Conservation (phyloP, 331 rosid species). For the Telfairia occidentalis region DNA sequence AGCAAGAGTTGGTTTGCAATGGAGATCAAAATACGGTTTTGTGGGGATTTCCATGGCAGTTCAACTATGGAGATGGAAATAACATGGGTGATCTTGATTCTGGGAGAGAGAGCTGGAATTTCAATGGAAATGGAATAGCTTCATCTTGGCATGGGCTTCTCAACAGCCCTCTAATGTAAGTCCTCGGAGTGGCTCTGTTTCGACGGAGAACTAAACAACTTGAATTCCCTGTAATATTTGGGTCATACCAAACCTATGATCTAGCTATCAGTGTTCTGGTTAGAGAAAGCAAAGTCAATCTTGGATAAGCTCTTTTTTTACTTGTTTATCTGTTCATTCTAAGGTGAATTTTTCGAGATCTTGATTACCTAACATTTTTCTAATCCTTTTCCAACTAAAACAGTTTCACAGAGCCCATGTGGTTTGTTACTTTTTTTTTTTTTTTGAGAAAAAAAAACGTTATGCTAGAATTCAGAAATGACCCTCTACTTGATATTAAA, state of each 20-base stretch:
- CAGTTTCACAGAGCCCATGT: neutral
- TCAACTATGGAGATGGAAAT: slow-evolving; percentile 42
- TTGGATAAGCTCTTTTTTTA: neutral
- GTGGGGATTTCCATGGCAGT: slow-evolving; percentile 89
- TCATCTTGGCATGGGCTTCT: slow-evolving; percentile 87
- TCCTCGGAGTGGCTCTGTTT: neutral
- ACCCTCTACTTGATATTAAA: neutral
- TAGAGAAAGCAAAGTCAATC: slow-evolving; percentile 6
- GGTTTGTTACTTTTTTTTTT: neutral
- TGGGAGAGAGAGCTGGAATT: slow-evolving; percentile 61
- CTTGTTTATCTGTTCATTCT: slow-evolving; percentile 2
- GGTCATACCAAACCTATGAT: slow-evolving; percentile 1
- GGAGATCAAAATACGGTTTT: slow-evolving; percentile 38
- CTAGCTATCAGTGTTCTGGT: slow-evolving; percentile 6
- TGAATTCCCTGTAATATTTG: slow-evolving; percentile 16
- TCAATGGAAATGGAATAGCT: slow-evolving; percentile 33
- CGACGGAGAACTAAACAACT: slow-evolving; percentile 3
- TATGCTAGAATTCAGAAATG: neutral
- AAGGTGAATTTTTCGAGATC: slow-evolving; percentile 24
- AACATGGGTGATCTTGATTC: slow-evolving; percentile 39
- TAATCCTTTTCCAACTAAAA: neutral
- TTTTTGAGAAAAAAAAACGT: neutral
- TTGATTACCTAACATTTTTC: neutral
- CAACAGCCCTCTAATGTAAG: slow-evolving; percentile 75
- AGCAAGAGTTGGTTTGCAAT: slow-evolving; percentile 51